Base-by-base conservation (phyloP, 2,329 filamentous ascomycete species). In the Aureobasidium pullulans region DNA sequence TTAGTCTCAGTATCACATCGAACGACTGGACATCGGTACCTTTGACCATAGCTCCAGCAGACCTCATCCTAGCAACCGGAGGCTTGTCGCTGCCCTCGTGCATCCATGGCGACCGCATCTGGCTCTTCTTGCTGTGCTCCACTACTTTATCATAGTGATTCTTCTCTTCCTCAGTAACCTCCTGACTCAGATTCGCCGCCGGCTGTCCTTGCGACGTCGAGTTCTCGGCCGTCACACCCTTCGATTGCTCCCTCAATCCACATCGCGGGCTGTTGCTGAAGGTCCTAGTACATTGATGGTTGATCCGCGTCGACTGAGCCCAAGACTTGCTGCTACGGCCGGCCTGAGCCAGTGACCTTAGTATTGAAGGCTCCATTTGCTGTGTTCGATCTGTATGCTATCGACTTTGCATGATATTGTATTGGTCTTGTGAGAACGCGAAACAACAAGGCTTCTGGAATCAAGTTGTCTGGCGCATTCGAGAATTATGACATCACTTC, bases 41-140 rank as follows among this genome's bases (percentile, higher is more conserved):
- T 71, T 86, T 87, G 2, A 82, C 84, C 84, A 87, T 87, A 11
- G 79, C 78, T 62, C 81, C 73, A 70, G 82, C 79, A 62, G 74
- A 76, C 36, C 78, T 71, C 64, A 77, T 70, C 59, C 77, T 69
- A 59, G 75, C 75, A 4, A 84, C 82, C 6, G 83, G 84, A n/a
- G 82, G 78, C 39, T 74, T 66, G 62, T 84, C 81, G 43, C 81
- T 81, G 3, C 84, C 82, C 63, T 86, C 79, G 15, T 84, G 77
- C 63, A 84, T 83, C 86, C 86, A 88, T 65, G 86, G 86, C 36
- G 84, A 79, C 52, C 82, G 76, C 50, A 81, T 75, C 63, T 86
- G 84, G 61, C 80, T 79, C 50, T 79, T 73, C 66, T 82, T 82
- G 48, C 78, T 77, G 60, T 73, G 71, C 52, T 69, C 67, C n/a